A percentile compares a stretch with the other conserved stretches of the same genome.
Conservation (phyloP, 805 yeast species). For the Ogataea thermomethanolica region DNA sequence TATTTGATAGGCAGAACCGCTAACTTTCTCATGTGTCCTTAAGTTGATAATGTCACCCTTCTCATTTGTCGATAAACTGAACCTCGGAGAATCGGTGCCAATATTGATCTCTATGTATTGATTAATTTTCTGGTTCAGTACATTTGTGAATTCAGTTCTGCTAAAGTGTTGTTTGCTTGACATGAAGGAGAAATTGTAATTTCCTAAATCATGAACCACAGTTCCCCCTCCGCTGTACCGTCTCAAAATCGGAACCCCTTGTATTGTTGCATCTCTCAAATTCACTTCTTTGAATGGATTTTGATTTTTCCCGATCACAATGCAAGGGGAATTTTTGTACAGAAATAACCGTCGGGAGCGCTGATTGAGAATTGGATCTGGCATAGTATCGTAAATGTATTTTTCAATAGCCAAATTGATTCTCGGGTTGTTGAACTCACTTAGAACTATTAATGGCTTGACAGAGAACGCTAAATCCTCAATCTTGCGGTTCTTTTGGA, state of each 20-base stretch:
- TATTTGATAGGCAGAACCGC: conserved; percentile 91
- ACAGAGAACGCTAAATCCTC: conserved; percentile 12
- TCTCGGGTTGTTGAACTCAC: conserved; percentile 62
- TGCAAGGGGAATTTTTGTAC: conserved; percentile 77
- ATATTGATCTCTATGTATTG: conserved; percentile 7
- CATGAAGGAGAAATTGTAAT: conserved; percentile 81
- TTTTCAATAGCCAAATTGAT: conserved; percentile 81
- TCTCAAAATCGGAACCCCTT: conserved; percentile 65
- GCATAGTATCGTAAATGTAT: conserved; percentile 64
- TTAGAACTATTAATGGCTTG: conserved; percentile 53
- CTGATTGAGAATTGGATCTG: conserved; percentile 34
- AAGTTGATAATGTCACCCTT: conserved; percentile 75
- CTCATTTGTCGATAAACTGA: conserved; percentile 49
- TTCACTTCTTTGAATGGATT: conserved; percentile 90
- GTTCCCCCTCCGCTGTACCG: conserved; percentile 94
- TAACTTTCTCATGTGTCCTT: conserved; percentile 52
- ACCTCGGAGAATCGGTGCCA: conserved; percentile 15
- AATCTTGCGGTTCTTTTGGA: conserved; percentile 14
- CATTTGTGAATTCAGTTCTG: conserved; percentile 48
- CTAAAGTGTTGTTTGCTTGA: conserved; percentile 57
- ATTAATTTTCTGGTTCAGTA: conserved; percentile 23
- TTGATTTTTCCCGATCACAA: conserved; percentile 95
- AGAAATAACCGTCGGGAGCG: conserved; percentile 56
- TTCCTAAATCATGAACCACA: conserved; percentile 91
- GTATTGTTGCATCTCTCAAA: conserved; percentile 46